Evolutionary conservation across 176 grass and related monocot genomes (phyloP), one percentile per base, ranked within the genome.

Genomic region (Echinochloa phyllopogon): DNA sequence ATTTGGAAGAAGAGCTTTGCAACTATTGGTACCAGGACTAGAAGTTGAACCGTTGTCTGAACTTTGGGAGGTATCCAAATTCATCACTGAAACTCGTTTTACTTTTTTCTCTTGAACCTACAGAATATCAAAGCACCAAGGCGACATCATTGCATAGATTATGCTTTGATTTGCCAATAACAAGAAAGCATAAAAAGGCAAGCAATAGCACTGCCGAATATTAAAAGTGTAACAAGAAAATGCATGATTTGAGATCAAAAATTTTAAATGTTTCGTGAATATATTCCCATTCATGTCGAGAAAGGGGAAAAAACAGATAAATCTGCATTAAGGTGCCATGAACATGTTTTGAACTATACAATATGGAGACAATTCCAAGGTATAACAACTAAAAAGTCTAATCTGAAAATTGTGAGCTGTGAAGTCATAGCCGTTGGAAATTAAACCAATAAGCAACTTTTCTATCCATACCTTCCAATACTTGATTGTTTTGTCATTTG

Each of bases 401-500:
- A 18, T 36, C 23, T 29, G 27, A 44, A n/a, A 42, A 81, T 44
- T 67, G 42, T 45, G 47, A 76, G 39, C 39, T 33, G 74, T 50
- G 2, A 59, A 58, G 29, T 67, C 25, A 47, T 79, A 38, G 45
- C 50, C 37, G 58, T 14, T 83, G 53, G 43, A 77, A 88, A 83
- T 1, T 6, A 84, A 88, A 72, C 60, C 37, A 74, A 59, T 5
- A 11, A 65, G 39, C 62, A 83, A 65, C 14, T 65, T n/a, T 51
- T 25, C 4, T 12, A 37, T 27, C 18, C 81, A 72, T 89, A 96
- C 94, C 94, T 96, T 96, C 94, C 94, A 96, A 65, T 89, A 96
- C 83, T 96, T 96, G 42, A 96, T 96, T 47, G 94, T 96, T 87
- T 96, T 96, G 73, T 96, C 94, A 83, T 96, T 96, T 77, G 94